A percentile compares a stretch with the other conserved stretches of the same genome.
phyloP scores from a whole-genome alignment of 768 basidiomycete species.

The Tricholoma matsutake region DNA sequence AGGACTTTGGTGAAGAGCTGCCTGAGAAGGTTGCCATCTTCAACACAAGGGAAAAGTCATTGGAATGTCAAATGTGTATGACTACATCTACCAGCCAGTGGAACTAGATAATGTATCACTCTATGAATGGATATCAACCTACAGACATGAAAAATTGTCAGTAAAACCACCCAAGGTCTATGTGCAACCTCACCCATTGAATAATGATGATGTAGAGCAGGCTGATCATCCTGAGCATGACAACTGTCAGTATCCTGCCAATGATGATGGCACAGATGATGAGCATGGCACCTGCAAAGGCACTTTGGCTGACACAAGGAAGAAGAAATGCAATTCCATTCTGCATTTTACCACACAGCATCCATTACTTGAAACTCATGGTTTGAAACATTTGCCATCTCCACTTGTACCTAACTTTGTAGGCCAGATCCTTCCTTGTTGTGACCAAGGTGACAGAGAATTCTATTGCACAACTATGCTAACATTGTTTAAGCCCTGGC shows the following conservation, averaged over 20 bases:
- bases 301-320: not conserved
- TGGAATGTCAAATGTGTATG: conserved; percentile 26
- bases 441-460: conserved; percentile 26
- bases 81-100: conserved; percentile 29
- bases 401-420: conserved; percentile 2
- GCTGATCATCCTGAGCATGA: not conserved
- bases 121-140: conserved; percentile 25
- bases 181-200: not conserved
- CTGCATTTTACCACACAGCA: not conserved
- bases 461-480: conserved; percentile 31
- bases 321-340: not conserved
- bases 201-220: not conserved
- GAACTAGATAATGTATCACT: conserved; percentile 15
- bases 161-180: not conserved
- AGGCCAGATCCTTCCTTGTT: conserved; percentile 9
- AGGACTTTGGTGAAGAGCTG: no score
- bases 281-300: not conserved
- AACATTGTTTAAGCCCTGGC: conserved; percentile 28
- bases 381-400: not conserved
- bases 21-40: conserved; percentile 18
- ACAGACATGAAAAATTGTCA: conserved; percentile 5
- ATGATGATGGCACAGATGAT: not conserved
- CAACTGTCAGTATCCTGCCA: not conserved
- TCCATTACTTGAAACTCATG: not conserved
- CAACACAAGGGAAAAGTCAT: conserved; percentile 14